phyloP scores from a whole-genome alignment of 345 rosid species.

The Barbarea vulgaris region DNA sequence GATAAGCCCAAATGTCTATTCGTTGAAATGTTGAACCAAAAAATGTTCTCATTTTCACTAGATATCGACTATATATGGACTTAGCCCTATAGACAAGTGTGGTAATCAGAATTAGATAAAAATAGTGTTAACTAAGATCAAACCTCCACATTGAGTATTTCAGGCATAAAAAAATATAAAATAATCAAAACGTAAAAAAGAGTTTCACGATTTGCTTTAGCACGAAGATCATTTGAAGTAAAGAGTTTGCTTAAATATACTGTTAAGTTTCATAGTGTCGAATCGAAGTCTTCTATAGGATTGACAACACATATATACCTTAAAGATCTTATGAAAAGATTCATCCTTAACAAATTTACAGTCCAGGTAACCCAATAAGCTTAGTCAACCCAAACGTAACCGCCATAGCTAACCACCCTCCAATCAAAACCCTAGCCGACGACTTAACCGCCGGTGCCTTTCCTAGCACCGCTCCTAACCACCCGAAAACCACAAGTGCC shows the following conservation, averaged over 20 bases:
- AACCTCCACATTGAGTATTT: too few species aligned
- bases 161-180: too few species aligned
- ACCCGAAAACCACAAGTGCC: slow-evolving; percentile 65
- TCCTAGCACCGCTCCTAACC: slow-evolving; percentile 79
- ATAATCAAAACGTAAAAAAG: too few species aligned
- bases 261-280: neutral
- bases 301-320: neutral
- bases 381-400: slow-evolving; percentile 82
- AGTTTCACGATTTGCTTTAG: too few species aligned
- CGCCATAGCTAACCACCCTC: slow-evolving; percentile 96
- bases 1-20: neutral
- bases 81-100: too few species aligned
- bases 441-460: slow-evolving; percentile 60
- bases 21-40: too few species aligned
- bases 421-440: slow-evolving; percentile 67
- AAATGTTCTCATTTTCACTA: too few species aligned
- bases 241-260: slow-evolving; percentile 15
- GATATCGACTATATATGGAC: too few species aligned
- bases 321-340: neutral
- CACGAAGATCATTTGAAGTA: slow-evolving; percentile 14
- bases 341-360: slow-evolving; percentile 29
- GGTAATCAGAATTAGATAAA: too few species aligned
- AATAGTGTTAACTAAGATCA: too few species aligned
- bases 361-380: slow-evolving; percentile 66
- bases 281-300: neutral